Conservation (phyloP, 2,329 filamentous ascomycete species). For the Pleomassaria siparia region DNA sequence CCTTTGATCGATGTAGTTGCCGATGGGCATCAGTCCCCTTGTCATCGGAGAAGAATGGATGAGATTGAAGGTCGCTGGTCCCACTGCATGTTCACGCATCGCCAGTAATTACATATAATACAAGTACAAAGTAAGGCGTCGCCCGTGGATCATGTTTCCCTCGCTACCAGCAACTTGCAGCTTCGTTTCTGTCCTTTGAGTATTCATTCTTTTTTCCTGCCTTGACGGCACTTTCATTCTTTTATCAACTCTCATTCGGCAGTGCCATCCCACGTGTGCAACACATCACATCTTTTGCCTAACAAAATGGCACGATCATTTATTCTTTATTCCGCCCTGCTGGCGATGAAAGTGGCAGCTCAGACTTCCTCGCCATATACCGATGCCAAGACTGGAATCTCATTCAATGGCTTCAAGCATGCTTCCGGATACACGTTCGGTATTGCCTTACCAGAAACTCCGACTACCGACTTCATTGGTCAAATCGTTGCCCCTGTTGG, state of each 20-base stretch:
- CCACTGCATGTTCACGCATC: conserved; percentile 10
- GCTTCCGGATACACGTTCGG: conserved; percentile 51
- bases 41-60: conserved; percentile 8
- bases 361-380: conserved; percentile 31
- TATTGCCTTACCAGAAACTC: conserved; percentile 53
- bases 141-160: not conserved
- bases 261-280: conserved; percentile 19
- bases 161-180: conserved; percentile 5
- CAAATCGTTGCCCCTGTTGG: conserved; percentile 49
- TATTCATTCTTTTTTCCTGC: conserved; percentile 26
- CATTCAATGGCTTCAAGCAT: conserved; percentile 34
- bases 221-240: conserved; percentile 32
- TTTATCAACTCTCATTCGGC: not conserved
- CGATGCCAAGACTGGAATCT: conserved; percentile 36
- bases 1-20: not conserved
- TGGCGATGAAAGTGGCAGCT: conserved; percentile 27
- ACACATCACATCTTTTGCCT: conserved; percentile 13
- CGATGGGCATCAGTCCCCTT: conserved; percentile 14
- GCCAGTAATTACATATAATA: no score
- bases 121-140: conserved; percentile 5
- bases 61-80: conserved; percentile 24
- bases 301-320: conserved; percentile 33
- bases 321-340: conserved; percentile 26
- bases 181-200: conserved; percentile 18
- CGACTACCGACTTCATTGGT: conserved; percentile 56